Base-by-base conservation (phyloP, 139 green algal genomes). In the Zygnema cylindricum region DNA sequence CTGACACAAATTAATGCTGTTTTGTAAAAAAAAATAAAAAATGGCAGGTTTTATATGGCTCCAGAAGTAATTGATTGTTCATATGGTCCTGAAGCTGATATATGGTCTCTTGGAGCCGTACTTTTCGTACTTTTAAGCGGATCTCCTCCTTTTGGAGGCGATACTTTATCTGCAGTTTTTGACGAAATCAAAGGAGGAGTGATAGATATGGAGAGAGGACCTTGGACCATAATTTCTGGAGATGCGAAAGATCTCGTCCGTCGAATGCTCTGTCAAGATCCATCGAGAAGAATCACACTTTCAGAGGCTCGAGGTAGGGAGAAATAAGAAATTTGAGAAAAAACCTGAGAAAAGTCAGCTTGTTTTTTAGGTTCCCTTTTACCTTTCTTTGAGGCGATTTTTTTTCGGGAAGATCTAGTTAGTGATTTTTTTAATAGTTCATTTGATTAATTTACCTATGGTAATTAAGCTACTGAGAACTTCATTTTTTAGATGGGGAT, bases 121-220 rank as follows among this genome's bases (percentile, higher is more conserved):
- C 92, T 99, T 39, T 99, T 98, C 95, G 98, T 99, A 89, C 93
- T 99, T 57, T 93, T 99, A 57, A 95, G 92, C 49, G 97, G 97
- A n/a, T 94, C 95, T 86, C 96, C 96, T 40, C 96, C 96, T 23
- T 99, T 98, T 92, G 97, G 95, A 90, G 55, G 55, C 42, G 82
- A 87, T 33, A 81, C 55, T 3, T 54, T 33, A 42, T 42, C 82
- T 54, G 82, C 42, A 33, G 82, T 87, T 55, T 87, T 87, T 71
- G 43, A 76, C 32, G 43, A 42, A 11, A 79, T 79, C 43, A 3
- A 79, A 43, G 11, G 7, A 7, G 71, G 71, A 42, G 71, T 43
- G 3, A 25, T 79, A 25, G 71, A 79, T 43, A 43, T 79, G 7
- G 38, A 42, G 71, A 79, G 11, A 49, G 81, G 81, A 69, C 49